phyloP scores from a whole-genome alignment of 352 stramenopile species.

The Halophytophthora polymorphica region DNA sequence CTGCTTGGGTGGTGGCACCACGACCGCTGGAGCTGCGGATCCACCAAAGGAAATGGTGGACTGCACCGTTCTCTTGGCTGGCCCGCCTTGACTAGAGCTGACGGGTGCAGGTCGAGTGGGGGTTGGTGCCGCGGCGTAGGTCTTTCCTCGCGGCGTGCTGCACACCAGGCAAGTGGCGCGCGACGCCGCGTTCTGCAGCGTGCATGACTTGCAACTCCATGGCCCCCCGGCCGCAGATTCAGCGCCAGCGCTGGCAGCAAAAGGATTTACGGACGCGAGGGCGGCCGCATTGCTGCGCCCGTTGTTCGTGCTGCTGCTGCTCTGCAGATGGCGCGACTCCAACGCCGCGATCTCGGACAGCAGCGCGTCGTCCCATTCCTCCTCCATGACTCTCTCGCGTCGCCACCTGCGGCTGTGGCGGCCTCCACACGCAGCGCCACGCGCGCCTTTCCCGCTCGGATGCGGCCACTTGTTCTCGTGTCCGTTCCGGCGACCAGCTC shows the following conservation, averaged over 20 bases:
- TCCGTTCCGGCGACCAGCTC: too few relatives aligned
- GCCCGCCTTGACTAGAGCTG: neutral
- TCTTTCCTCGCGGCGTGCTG: slow-evolving; percentile 38
- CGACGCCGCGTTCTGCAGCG: slow-evolving; percentile 44
- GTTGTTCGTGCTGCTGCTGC: slow-evolving; percentile 1
- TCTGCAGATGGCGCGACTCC: slow-evolving; percentile 42
- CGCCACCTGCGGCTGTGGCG: neutral
- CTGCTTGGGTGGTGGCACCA: slow-evolving; percentile 1
- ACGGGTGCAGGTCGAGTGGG: neutral
- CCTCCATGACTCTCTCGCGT: slow-evolving; percentile 23
- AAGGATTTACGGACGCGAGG: neutral
- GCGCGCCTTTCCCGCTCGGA: too few relatives aligned
- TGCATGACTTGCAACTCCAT: slow-evolving; percentile 62
- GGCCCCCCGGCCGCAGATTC: neutral
- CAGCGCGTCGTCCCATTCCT: slow-evolving; percentile 84
- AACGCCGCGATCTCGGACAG: slow-evolving; percentile 65
- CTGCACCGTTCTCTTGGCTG: slow-evolving; percentile 49
- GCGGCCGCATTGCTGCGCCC: neutral
- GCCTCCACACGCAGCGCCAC: slow-evolving; percentile 22
- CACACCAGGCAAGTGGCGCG: slow-evolving; percentile 48
- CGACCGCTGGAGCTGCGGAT: slow-evolving; percentile 2
- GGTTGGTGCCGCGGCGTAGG: slow-evolving; percentile 12
- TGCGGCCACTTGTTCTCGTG: too few relatives aligned
- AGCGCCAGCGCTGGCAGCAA: slow-evolving; percentile 6
- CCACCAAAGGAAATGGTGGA: slow-evolving; percentile 57